Evolutionary conservation across 1,284 basidiomycete species (phyloP), one percentile per base, ranked within the genome.

Genomic region (Neonothopanus nambi): DNA sequence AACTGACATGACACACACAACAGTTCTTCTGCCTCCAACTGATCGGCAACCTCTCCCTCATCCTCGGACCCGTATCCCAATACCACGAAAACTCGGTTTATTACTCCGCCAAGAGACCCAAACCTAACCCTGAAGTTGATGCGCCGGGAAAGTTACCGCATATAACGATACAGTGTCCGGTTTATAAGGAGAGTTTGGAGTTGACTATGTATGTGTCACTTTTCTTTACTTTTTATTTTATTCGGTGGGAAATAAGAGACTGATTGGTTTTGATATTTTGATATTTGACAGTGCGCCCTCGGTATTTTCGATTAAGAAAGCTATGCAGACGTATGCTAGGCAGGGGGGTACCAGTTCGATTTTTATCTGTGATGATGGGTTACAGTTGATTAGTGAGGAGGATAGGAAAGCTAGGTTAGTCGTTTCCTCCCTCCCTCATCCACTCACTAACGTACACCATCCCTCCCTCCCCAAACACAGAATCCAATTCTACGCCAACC

Each of bases 301-400:
- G 0, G 84, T 94, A 55, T 80, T 84, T 50, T 90, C 87, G 0
- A 65, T 94, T 55, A 92, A 94, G 69, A 83, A 82, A 64, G 91
- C 91, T 0, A 92, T 93, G 84, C 88, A 88, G 66, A 93, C 89
- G 0, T 92, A 57, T 24, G 88, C 89, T 13, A 76, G 89, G 0
- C 90, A 92, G 61, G 89, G 89, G 28, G 90, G 90, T 4, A 85
- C 85, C 0, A 87, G 84, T 12, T 76, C 79, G 9, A 89, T 92
- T 59, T 81, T 92, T 56, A 75, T 93, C 46, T 85, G 87, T 59
- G 89, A 93, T 58, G 88, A 92, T 66, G 92, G 92, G 40, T 67
- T 88, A 53, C 81, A 84, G 63, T 59, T 84, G 3, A 69, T 93
- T 47, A 68, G 73, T 43, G 75, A 79, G 24, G 78, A 78, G 36